Percentiles rank a stretch among this genome's conserved stretches.
Conservation (phyloP, 768 basidiomycete species). For the Galerina marginata region DNA sequence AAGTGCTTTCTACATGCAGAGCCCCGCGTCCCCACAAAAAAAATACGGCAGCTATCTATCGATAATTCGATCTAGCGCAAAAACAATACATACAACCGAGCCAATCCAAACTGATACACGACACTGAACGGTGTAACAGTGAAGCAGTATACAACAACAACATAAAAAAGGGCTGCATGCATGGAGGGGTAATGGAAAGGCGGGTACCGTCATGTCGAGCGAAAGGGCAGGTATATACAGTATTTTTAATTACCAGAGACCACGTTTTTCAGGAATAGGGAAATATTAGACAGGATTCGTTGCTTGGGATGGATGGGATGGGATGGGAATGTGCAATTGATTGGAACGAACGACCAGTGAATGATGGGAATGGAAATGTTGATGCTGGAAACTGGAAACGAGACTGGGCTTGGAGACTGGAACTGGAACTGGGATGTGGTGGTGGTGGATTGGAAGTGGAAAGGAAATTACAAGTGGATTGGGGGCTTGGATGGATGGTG, state of each 20-base stretch:
- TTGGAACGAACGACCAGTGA: neutral
- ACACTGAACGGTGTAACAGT: neutral
- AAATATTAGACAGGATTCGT: neutral
- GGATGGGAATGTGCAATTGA: constrained; percentile 1
- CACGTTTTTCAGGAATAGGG: neutral
- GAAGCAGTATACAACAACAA: neutral
- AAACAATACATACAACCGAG: neutral
- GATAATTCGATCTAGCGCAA: neutral
- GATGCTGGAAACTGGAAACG: neutral
- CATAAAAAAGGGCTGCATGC: neutral
- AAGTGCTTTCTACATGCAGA: neutral
- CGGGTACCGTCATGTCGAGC: too few species aligned
- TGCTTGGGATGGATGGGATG: neutral
- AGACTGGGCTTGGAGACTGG: neutral
- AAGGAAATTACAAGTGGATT: too few species aligned
- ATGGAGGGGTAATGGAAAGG: too few species aligned
- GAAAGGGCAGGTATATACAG: constrained; percentile 1
- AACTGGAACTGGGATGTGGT: too few species aligned
- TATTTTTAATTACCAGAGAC: neutral
- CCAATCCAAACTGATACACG: neutral
- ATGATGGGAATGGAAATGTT: constrained; percentile 1
- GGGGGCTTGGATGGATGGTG: too few species aligned
- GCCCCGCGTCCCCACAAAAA: neutral
- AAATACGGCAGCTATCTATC: neutral
- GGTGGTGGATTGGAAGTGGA: too few species aligned